These are phyloP conservation scores for Graphium sp. DNA, from an alignment of 2,329 filamentous ascomycete genomes.

Conservation along the genomic window DNA sequence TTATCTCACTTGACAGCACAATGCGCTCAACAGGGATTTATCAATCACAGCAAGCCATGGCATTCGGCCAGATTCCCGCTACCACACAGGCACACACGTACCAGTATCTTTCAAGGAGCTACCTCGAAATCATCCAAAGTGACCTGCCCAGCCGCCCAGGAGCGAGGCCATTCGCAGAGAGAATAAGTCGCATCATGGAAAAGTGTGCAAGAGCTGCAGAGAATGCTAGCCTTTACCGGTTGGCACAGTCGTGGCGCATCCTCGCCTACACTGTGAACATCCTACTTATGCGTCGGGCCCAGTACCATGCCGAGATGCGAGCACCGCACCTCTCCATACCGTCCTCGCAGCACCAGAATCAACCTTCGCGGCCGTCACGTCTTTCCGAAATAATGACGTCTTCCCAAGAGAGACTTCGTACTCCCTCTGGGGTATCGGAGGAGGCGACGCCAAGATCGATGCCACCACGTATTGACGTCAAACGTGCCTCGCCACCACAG, in stretches of 20 bases:
- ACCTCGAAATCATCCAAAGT: constrained; percentile 34
- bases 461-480: no score
- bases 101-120: constrained; percentile 36
- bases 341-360: background rate
- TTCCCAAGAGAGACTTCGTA: no score
- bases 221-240: constrained; percentile 34
- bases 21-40: constrained; percentile 40
- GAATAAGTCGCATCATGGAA: constrained; percentile 34
- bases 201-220: constrained; percentile 41
- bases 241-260: constrained; percentile 49
- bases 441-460: no score
- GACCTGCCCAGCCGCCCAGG: constrained; percentile 22
- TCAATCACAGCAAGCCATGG: constrained; percentile 45
- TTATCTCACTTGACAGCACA: constrained; percentile 38
- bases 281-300: constrained; percentile 34
- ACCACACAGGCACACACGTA: constrained; percentile 32
- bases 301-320: constrained; percentile 37
- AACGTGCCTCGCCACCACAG: no score
- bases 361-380: background rate
- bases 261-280: constrained; percentile 37
- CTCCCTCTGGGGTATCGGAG: no score
- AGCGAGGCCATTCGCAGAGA: constrained; percentile 21
- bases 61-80: constrained; percentile 38
- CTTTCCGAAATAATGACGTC: constrained; percentile 1
- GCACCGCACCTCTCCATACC: constrained; percentile 4